phyloP scores from a whole-genome alignment of 345 rosid species.

The Eucalyptus shirleyi region DNA sequence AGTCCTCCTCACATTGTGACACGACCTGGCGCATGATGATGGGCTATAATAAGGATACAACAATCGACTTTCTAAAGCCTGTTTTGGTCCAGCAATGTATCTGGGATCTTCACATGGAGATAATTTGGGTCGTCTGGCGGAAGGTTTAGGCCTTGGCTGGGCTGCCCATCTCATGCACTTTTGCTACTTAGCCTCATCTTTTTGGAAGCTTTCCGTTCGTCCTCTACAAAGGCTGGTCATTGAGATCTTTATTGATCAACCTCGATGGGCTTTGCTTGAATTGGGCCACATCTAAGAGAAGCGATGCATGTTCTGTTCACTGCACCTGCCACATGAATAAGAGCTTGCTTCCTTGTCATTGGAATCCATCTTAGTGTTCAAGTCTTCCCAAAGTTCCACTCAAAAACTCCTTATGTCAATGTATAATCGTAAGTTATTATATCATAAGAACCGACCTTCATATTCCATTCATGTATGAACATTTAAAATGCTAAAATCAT shows the following conservation, averaged over 20 bases:
- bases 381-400: background rate
- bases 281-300: background rate
- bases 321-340: background rate
- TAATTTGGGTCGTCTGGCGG: background rate
- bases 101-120: background rate
- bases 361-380: background rate
- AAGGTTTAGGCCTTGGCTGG: background rate
- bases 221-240: background rate
- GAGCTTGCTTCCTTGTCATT: background rate
- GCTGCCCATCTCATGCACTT: background rate
- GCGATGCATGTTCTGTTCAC: background rate
- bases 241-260: background rate
- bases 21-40: background rate
- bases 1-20: background rate
- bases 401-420: background rate
- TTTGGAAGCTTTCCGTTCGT: background rate
- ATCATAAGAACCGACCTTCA: background rate
- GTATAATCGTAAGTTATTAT: no score
- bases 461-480: no score
- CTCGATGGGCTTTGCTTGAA: background rate
- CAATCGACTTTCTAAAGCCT: background rate
- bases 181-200: background rate
- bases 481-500: background rate
- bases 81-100: background rate
- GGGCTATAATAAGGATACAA: background rate